Evolutionary conservation across 179 eudicot species (phyloP).

Genomic region (Corrigiola litoralis): DNA sequence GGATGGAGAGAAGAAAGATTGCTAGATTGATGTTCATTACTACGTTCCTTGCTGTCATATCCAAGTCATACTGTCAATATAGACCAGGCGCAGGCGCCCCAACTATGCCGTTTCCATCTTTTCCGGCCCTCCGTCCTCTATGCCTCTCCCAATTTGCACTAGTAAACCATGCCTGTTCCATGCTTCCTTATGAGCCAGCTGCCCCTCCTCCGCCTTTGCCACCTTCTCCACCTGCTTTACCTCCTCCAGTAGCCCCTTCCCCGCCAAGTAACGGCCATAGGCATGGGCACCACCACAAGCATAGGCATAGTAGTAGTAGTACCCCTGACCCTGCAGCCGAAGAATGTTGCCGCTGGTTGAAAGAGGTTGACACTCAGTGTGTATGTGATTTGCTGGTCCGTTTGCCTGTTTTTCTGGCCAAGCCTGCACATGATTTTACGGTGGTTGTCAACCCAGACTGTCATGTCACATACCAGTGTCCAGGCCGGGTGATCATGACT

Average conservation of each 20-base stretch:
- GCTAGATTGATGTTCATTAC: slow-evolving; percentile 10
- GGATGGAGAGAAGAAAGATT: slow-evolving; percentile 26
- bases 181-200: slow-evolving; percentile 34
- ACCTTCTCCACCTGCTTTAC: slow-evolving; percentile 11
- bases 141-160: slow-evolving; percentile 51
- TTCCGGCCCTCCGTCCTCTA: slow-evolving; percentile 38
- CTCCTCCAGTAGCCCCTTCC: neutral
- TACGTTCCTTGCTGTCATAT: slow-evolving; percentile 26
- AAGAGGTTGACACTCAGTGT: slow-evolving; percentile 45
- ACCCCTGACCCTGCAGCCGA: slow-evolving; percentile 27
- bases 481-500: slow-evolving; percentile 24
- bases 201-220: slow-evolving; percentile 34
- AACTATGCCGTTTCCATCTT: slow-evolving; percentile 9
- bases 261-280: slow-evolving; percentile 15
- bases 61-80: slow-evolving; percentile 26
- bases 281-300: slow-evolving; percentile 30
- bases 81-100: slow-evolving; percentile 21
- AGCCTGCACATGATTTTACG: slow-evolving; percentile 50
- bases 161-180: slow-evolving; percentile 48
- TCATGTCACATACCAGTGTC: slow-evolving; percentile 42
- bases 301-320: slow-evolving; percentile 12
- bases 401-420: slow-evolving; percentile 56
- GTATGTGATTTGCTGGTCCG: slow-evolving; percentile 54
- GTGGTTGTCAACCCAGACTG: slow-evolving; percentile 43
- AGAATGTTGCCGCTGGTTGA: slow-evolving; percentile 69